Evolutionary conservation across 2,329 filamentous ascomycete species (phyloP), one percentile per base, ranked within the genome.

Genomic region (Colletotrichum echinochloae): DNA sequence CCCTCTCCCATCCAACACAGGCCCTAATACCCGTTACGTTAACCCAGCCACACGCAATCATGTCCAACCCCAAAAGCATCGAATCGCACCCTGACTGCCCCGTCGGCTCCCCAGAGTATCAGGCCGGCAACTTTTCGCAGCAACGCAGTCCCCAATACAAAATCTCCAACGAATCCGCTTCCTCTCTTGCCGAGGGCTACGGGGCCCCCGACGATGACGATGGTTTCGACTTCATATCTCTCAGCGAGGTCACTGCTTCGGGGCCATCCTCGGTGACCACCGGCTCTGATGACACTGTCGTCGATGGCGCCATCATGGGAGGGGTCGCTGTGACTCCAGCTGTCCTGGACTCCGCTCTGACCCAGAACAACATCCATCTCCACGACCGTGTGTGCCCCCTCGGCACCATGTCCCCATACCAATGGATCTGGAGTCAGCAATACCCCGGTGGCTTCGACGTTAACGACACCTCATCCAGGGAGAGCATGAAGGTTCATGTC

Each of bases 391-490:
- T 52, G 14, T 52, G 28, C n/a, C 68, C 64, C 3, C 44, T 63
- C 20, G 57, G 65, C 14, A 48, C 26, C 44, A 20, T 52, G 37
- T 48, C 37, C 52, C 68, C 46, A 1, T 68, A 68, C 54, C 64
- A 63, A 14, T 71, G 68, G 68, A 23, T 71, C 11, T 55, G 55
- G 49, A 65, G 65, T 20, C 64, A 65, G 2, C 28, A 35, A 14
- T 71, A 57, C 37, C 64, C 57, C 18, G 68, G 68, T 9, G 64
- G 66, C 11, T 48, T 68, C 26, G 65, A 68, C 37, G 28, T 59
- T 57, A 71, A 63, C 44, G 64, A 71, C 28, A 60, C 41, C 16
- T 67, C 68, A 18, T 68, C 68, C 37, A 62, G 44, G n/a, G 68
- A 68, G 28, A 71, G 68, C 52, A 63, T 68, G 41, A 62, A 54